Evolutionary conservation across 2,329 filamentous ascomycete genomes (phyloP), one percentile per base, ranked within the genome.

Genomic region (Botrytis squamosa): DNA sequence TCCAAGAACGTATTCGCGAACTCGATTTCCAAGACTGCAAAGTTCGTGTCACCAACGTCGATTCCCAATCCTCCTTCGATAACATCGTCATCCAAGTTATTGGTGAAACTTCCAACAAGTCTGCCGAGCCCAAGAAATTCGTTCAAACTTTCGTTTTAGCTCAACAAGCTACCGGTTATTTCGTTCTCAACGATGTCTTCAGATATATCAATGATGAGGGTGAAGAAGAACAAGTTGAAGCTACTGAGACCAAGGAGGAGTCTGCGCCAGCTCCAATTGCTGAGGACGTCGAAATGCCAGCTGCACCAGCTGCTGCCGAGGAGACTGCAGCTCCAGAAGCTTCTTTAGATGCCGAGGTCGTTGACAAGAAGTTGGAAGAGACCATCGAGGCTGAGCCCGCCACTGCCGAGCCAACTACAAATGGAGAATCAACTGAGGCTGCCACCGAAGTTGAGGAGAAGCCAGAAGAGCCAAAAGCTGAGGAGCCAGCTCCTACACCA

Each of bases 81-180:
- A 97, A 95, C 85, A 98, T 99, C 79, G 91, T 99, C 79, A 97
- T 99, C 80, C 95, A 97, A 84, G 96, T 98, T 80, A 98, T 99
- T 81, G 96, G 96, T 77, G 95, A 98, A 85, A 97, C 96, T 80
- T 97, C 95, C 80, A 98, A 97, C 89, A 97, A 97, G 84, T 90
- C 90, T 67, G 91, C 91, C 77, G 93, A 96, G 74, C 93, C 95
- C 80, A 95, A 93, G 86, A 98, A 98, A 84, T 99, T 99, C 81
- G 92, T 95, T 59, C 96, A 99, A 87, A 98, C 95, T 70, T 99
- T 99, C 80, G 93, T 99, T 76, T 92, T 99, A 76, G 96, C 96
- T 67, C 91, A 95, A 83, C 96, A 99, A 85, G 94, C 94, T 68
- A 97, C 95, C 73, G 96, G 96, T 77, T 99, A 98, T 87, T 99